Conservation (phyloP, 768 basidiomycete genomes). For the Lentinula aciculospora region DNA sequence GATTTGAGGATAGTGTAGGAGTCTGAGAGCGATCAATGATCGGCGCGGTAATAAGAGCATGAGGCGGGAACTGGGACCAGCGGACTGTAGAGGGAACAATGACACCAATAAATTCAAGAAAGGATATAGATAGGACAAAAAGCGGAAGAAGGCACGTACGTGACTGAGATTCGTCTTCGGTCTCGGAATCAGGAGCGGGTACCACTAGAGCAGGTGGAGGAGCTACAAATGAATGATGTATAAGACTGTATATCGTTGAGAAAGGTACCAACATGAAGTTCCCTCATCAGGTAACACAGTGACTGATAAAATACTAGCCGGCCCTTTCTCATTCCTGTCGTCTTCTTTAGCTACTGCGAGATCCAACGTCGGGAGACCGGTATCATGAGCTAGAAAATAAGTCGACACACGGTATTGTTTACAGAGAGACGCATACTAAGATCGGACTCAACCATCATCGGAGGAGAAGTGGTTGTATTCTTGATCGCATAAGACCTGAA, state of each 20-base stretch:
- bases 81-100: background rate
- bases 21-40: background rate
- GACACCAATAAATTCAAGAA: too few species aligned
- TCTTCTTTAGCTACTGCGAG: background rate
- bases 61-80: background rate
- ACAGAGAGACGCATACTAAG: background rate
- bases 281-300: background rate
- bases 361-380: background rate
- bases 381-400: background rate
- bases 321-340: background rate
- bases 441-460: background rate
- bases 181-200: background rate
- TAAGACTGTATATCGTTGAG: background rate
- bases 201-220: background rate
- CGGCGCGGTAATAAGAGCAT: background rate
- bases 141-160: background rate
- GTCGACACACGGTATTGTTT: background rate
- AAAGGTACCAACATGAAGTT: background rate
- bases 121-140: background rate
- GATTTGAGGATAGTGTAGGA: too few species aligned
- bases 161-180: slow-evolving; percentile 1
- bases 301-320: background rate
- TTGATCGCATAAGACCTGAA: background rate
- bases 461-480: background rate
- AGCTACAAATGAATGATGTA: background rate